Conservation (phyloP, 805 yeast genomes). For the Kregervanrija fluxuum region DNA sequence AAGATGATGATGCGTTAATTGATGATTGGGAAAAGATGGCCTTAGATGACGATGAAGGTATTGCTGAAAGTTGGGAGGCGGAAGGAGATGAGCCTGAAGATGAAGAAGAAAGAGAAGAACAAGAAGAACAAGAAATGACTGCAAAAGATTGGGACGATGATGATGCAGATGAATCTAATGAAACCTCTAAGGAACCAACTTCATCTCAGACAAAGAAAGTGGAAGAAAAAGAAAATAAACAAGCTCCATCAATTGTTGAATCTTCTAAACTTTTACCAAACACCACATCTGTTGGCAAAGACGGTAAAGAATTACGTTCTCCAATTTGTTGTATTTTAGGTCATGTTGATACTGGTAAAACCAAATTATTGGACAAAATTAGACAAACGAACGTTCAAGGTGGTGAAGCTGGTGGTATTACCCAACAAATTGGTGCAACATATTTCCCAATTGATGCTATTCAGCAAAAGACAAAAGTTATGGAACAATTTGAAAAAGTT, state of each 20-base stretch:
- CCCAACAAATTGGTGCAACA: slow-evolving; percentile 99
- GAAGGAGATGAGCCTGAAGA: slow-evolving; percentile 29
- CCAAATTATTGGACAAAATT: slow-evolving; percentile 90
- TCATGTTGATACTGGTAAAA: slow-evolving; percentile 99
- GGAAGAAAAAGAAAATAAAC: slow-evolving; percentile 30
- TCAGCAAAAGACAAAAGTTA: slow-evolving; percentile 82
- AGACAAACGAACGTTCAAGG: slow-evolving; percentile 99
- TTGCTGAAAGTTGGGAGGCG: slow-evolving; percentile 47
- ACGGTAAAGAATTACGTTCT: slow-evolving; percentile 67
- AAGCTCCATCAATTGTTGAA: slow-evolving; percentile 18
- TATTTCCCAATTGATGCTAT: slow-evolving; percentile 97
- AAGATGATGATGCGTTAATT: slow-evolving; percentile 36
- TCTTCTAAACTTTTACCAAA: slow-evolving; percentile 8
- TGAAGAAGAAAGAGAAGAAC: slow-evolving; percentile 27
- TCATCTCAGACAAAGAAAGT: slow-evolving; percentile 19
- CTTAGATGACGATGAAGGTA: slow-evolving; percentile 43
- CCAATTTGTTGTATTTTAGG: slow-evolving; percentile 99
- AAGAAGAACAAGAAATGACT: slow-evolving; percentile 25
- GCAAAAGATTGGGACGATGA: slow-evolving; percentile 26
- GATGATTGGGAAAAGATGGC: slow-evolving; percentile 87
- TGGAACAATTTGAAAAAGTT: slow-evolving; percentile 80
- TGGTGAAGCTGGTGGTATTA: slow-evolving; percentile 99
- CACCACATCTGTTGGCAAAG: slow-evolving; percentile 14
- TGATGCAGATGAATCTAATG: slow-evolving; percentile 17
- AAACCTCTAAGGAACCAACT: slow-evolving; percentile 20